phyloP scores from a whole-genome alignment of 257 asterid species.

The Jacaranda mimosifolia region DNA sequence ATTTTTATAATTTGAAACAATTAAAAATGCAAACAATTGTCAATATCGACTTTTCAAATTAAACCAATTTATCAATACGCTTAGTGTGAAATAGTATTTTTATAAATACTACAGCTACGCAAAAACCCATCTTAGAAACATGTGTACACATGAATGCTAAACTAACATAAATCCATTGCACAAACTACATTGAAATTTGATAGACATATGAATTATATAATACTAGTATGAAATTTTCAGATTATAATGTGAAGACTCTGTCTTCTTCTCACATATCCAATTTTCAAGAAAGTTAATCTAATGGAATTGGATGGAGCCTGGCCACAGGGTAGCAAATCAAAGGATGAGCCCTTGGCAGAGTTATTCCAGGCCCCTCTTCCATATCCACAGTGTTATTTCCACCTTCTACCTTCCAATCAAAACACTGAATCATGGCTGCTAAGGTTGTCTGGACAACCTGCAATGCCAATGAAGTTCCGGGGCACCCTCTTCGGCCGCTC shows the following conservation, averaged over 20 bases:
- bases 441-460: conserved; percentile 70
- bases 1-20: too few relatives aligned
- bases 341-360: conserved; percentile 73
- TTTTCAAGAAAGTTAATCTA: neutral
- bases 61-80: too few relatives aligned
- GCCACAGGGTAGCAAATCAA: conserved; percentile 58
- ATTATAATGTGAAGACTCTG: neutral
- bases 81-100: too few relatives aligned
- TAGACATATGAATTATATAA: too few relatives aligned
- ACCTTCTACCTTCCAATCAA: conserved; percentile 61
- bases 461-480: conserved; percentile 74
- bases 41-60: too few relatives aligned
- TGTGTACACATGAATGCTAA: too few relatives aligned
- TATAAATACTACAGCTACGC: too few relatives aligned
- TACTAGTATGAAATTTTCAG: too few relatives aligned
- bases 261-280: neutral
- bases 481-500: conserved; percentile 78
- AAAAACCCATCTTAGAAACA: too few relatives aligned
- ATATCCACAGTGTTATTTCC: conserved; percentile 50
- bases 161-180: too few relatives aligned
- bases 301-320: conserved; percentile 45
- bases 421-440: conserved; percentile 77
- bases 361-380: conserved; percentile 71
- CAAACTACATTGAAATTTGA: too few relatives aligned
- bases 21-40: too few relatives aligned